Evolutionary conservation across 1,284 basidiomycete species (phyloP), one percentile per base, ranked within the genome.

Genomic region (Pseudozyma hubeiensis): DNA sequence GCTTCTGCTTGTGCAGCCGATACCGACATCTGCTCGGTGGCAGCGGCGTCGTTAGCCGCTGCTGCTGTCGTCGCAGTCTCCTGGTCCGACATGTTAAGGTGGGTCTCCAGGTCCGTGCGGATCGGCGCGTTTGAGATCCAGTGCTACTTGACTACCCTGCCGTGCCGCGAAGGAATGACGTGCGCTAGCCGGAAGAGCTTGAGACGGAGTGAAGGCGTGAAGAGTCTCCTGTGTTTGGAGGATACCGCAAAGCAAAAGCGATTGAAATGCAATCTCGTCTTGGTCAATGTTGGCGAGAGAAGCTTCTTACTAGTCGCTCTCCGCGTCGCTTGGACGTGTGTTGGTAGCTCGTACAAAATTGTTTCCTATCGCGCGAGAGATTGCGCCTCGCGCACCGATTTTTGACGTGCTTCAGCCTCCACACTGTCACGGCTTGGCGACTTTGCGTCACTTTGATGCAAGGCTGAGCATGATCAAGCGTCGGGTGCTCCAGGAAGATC

Each of bases 351-450:
- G 24, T 24, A 13, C 24, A 16, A 51, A 29, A 31, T 9, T 30
- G 24, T 35, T 68, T 68, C 48, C 60, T 68, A 59, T 53, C 65
- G 65, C 60, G 65, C 65, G 65, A 68, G 47, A 68, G 35, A n/a
- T 41, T 30, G 49, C 37, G 39, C 16, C 31, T 19, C 7, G 33
- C 51, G 16, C 49, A 35, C 49, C 39, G 35, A 31, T 35, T 35
- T 13, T 43, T 40, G 51, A 35, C 34, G 37, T 55, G 61, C 53
- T 29, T 51, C 33, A 54, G 64, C 56, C 63, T 65, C 63, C 57
- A 65, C 63, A 59, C 55, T 3, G 14, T 37, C 35, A 37, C 35
- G 35, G 14, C 35, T 37, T 14, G 29, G 39, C 8, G 16, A 3
- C 45, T 8, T 46, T 55, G 54, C 53, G 61, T 64, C 61, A 57